phyloP scores from a whole-genome alignment of 1,284 basidiomycete genomes.

The Volvariella volvacea region DNA sequence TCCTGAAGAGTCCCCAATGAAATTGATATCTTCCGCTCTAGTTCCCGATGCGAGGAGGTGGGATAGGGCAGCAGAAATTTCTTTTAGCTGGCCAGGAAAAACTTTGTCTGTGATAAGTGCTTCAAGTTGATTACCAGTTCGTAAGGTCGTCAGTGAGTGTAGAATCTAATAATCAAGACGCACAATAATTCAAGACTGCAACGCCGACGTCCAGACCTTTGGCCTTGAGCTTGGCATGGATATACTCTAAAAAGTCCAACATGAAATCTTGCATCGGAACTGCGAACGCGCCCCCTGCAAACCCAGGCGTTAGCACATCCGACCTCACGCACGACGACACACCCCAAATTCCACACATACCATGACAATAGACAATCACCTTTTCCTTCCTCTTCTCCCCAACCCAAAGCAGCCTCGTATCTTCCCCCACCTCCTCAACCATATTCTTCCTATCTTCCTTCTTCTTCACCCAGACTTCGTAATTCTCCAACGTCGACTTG shows the following conservation, averaged over 20 bases:
- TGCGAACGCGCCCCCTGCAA: slow-evolving; percentile 25
- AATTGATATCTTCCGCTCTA: slow-evolving; percentile 38
- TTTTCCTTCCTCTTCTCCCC: slow-evolving; percentile 27
- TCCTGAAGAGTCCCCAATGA: slow-evolving; percentile 47
- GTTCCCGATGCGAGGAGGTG: slow-evolving; percentile 29
- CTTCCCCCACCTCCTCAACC: slow-evolving; percentile 23
- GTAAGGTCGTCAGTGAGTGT: not conserved
- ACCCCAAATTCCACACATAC: slow-evolving; percentile 15
- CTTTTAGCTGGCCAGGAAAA: slow-evolving; percentile 30
- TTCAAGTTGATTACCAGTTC: slow-evolving; percentile 5
- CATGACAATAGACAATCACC: slow-evolving; percentile 31
- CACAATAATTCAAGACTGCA: slow-evolving; percentile 26
- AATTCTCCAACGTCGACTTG: slow-evolving; percentile 13
- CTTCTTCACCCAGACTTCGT: slow-evolving; percentile 20
- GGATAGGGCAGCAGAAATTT: slow-evolving; percentile 24
- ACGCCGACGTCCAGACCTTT: slow-evolving; percentile 21
- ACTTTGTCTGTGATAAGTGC: slow-evolving; percentile 18
- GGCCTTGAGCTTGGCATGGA: slow-evolving; percentile 18
- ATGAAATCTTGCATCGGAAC: slow-evolving; percentile 15
- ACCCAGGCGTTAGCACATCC: slow-evolving; percentile 7
- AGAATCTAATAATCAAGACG: slow-evolving; percentile 10
- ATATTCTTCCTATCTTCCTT: slow-evolving; percentile 11
- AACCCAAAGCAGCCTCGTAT: slow-evolving; percentile 28
- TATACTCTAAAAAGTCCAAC: slow-evolving; percentile 20
- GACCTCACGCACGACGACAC: not conserved